A percentile compares a stretch with the other conserved stretches of the same genome.
These are phyloP conservation scores for Wickerhamomyces tratensis DNA, from an alignment of 805 yeast genomes.

Conservation along the genomic window DNA sequence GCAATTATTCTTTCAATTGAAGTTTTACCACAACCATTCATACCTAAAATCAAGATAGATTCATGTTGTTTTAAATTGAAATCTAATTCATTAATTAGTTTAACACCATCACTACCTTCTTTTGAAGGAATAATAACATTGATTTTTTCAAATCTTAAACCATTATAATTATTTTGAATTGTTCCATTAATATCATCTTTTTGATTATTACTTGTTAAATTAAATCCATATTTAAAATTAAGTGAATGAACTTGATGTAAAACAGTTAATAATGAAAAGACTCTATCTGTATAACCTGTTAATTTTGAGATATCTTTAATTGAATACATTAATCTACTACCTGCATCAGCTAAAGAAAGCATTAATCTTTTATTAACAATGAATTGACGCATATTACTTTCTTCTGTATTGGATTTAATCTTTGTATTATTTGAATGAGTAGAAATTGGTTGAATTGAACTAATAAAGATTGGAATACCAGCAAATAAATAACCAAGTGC, in stretches of 20 bases:
- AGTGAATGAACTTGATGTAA: conserved; percentile 74
- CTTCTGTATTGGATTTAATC: conserved; percentile 20
- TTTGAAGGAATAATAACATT: conserved; percentile 72
- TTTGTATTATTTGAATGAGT: conserved; percentile 8
- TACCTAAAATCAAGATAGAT: conserved; percentile 71
- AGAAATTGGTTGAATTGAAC: conserved; percentile 23
- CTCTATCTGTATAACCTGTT: conserved; percentile 84
- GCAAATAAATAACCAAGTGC: conserved; percentile 91
- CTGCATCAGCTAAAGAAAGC: conserved; percentile 91
- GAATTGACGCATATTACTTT: conserved; percentile 73
- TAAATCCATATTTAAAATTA: conserved; percentile 26
- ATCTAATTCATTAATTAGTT: conserved; percentile 50
- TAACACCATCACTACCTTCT: conserved; percentile 51
- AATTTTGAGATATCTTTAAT: conserved; percentile 86
- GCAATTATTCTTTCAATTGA: conserved; percentile 77
- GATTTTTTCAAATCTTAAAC: conserved; percentile 74
- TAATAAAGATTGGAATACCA: conserved; percentile 76
- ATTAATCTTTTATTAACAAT: conserved; percentile 85
- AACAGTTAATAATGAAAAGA: conserved; percentile 64
- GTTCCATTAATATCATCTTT: conserved; percentile 66
- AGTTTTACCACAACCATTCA: conserved; percentile 87
- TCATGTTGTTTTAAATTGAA: conserved; percentile 43
- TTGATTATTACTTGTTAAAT: conserved; percentile 20
- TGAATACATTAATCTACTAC: conserved; percentile 88
- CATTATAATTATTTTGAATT: conserved; percentile 64